phyloP scores from a whole-genome alignment of 768 basidiomycete genomes.

The Boletus coccyginus region DNA sequence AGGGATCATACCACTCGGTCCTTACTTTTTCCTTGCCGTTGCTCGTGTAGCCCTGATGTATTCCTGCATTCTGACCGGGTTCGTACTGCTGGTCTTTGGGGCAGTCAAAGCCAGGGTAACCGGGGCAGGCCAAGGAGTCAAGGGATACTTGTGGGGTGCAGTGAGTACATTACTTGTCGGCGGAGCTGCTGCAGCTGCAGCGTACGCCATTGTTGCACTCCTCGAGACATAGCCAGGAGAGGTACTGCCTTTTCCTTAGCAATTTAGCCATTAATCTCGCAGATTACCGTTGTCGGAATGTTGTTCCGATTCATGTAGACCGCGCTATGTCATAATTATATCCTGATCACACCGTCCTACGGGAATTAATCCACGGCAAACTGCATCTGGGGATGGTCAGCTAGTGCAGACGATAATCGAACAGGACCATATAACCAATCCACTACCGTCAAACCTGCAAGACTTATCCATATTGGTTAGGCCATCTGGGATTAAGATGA shows the following conservation, averaged over 20 bases:
- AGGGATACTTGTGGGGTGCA: slow-evolving; percentile 85
- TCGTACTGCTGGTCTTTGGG: slow-evolving; percentile 87
- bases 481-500: neutral
- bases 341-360: neutral
- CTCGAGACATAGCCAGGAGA: slow-evolving; percentile 35
- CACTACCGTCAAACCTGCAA: neutral
- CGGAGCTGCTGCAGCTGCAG: slow-evolving; percentile 81
- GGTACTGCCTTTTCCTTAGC: neutral
- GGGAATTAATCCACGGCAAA: too few relatives aligned
- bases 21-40: slow-evolving; percentile 82
- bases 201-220: slow-evolving; percentile 55
- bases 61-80: slow-evolving; percentile 77
- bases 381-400: too few relatives aligned
- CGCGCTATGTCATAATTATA: neutral
- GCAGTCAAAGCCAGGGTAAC: slow-evolving; percentile 87
- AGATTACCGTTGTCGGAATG: neutral
- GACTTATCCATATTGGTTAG: neutral
- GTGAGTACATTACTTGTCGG: slow-evolving; percentile 86
- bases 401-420: too few relatives aligned
- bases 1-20: slow-evolving; percentile 87
- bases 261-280: neutral
- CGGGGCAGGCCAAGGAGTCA: slow-evolving; percentile 58
- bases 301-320: neutral
- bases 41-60: slow-evolving; percentile 70
- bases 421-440: too few relatives aligned